phyloP scores from a whole-genome alignment of 345 rosid genomes.

The Bruguiera sexangula region DNA sequence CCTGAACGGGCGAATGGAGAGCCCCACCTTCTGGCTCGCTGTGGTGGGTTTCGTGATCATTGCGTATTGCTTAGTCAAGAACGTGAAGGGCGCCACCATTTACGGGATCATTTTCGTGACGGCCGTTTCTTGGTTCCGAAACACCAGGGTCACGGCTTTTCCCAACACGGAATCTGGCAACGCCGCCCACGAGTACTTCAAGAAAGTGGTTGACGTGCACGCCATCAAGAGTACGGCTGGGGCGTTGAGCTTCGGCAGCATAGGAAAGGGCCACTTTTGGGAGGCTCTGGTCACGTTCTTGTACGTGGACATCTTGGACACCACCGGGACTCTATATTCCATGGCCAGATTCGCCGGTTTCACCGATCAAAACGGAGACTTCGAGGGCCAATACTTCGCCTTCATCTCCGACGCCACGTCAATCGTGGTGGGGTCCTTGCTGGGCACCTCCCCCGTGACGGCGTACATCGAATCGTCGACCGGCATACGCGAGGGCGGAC shows the following conservation, averaged over 20 bases:
- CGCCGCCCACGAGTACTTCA: conserved; percentile 67
- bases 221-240: conserved; percentile 64
- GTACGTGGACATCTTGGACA: conserved; percentile 82
- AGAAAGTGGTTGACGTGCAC: conserved; percentile 76
- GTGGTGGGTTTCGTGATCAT: conserved; percentile 83
- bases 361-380: conserved; percentile 53
- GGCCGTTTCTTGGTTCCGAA: conserved; percentile 84
- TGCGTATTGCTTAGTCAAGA: conserved; percentile 69
- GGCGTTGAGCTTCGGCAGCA: conserved; percentile 60
- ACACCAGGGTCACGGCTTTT: conserved; percentile 71
- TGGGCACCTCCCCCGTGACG: conserved; percentile 92
- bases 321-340: conserved; percentile 85
- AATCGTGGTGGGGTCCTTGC: conserved; percentile 76
- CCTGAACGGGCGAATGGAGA: conserved; percentile 62
- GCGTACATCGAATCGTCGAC: conserved; percentile 80
- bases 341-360: conserved; percentile 92
- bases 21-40: conserved; percentile 83
- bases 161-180: conserved; percentile 60
- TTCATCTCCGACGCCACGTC: conserved; percentile 90
- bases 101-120: conserved; percentile 86
- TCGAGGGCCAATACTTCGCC: conserved; percentile 84
- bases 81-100: conserved; percentile 82
- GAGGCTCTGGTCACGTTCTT: conserved; percentile 78
- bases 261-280: conserved; percentile 70
- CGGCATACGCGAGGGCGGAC: conserved; percentile 85